phyloP scores from a whole-genome alignment of 441 rosid genomes.

The Monsonia emarginata region DNA sequence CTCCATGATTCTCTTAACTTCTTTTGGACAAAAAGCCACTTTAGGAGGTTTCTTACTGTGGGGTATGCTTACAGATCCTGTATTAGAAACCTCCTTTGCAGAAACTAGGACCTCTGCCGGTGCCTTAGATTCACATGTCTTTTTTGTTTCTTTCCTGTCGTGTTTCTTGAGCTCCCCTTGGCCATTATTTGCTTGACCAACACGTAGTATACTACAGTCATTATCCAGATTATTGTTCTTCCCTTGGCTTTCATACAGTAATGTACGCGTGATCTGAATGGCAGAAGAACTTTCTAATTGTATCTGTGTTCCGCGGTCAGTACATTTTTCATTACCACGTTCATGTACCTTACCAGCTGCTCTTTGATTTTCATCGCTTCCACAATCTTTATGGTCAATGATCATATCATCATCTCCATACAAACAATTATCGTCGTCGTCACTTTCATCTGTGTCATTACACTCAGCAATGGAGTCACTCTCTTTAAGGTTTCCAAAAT shows the following conservation, averaged over 20 bases:
- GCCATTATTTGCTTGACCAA: constrained; percentile 8
- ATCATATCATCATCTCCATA: constrained; percentile 23
- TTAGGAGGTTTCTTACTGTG: constrained; percentile 28
- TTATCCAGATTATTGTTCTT: constrained; percentile 7
- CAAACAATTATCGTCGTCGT: constrained; percentile 23
- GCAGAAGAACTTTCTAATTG: constrained; percentile 14
- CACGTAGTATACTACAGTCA: not conserved
- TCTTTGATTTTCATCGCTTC: constrained; percentile 8
- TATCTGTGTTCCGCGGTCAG: constrained; percentile 7
- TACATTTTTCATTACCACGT: constrained; percentile 12
- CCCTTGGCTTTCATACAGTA: constrained; percentile 6
- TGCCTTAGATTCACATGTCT: constrained; percentile 6
- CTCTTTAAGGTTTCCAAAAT: constrained; percentile 23
- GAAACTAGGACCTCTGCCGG: constrained; percentile 15
- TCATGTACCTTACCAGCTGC: constrained; percentile 6
- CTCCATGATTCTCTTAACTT: constrained; percentile 36
- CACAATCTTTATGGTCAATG: constrained; percentile 14
- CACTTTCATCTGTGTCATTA: constrained; percentile 29
- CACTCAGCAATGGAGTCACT: constrained; percentile 19
- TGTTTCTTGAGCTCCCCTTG: constrained; percentile 10
- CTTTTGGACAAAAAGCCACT: constrained; percentile 51
- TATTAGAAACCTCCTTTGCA: constrained; percentile 14
- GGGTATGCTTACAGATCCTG: constrained; percentile 13
- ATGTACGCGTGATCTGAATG: constrained; percentile 3
- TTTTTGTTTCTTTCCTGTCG: constrained; percentile 14